These are phyloP conservation scores for Endotrypanum monterogeii DNA, from an alignment of 208 protist genomes.

Conservation along the genomic window DNA sequence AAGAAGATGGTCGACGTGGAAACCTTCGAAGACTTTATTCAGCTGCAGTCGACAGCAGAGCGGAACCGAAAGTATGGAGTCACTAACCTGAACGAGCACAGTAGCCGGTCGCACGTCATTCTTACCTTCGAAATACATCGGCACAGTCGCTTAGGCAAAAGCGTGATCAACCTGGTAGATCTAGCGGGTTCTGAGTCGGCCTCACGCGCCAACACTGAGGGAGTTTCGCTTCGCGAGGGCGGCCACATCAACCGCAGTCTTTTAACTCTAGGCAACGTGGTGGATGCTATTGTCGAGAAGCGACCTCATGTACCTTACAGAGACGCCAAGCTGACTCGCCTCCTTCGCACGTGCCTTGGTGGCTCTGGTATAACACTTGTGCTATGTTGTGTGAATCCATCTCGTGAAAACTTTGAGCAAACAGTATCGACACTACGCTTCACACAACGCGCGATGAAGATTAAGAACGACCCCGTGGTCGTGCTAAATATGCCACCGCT, in stretches of 20 bases:
- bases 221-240: constrained; percentile 61
- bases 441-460: constrained; percentile 88
- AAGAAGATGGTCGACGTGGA: constrained; percentile 64
- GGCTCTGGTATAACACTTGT: constrained; percentile 89
- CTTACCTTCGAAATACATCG: constrained; percentile 46
- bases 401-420: constrained; percentile 85
- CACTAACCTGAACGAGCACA: constrained; percentile 89
- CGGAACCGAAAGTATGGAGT: constrained; percentile 84
- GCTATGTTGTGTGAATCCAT: constrained; percentile 90
- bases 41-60: constrained; percentile 63
- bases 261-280: constrained; percentile 89
- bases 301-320: constrained; percentile 82
- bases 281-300: constrained; percentile 73
- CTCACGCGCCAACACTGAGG: constrained; percentile 81
- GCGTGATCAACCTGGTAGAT: constrained; percentile 88
- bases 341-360: constrained; percentile 85
- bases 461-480: constrained; percentile 90
- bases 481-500: constrained; percentile 78
- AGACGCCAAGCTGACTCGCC: constrained; percentile 87
- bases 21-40: constrained; percentile 65
- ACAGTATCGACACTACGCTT: constrained; percentile 85
- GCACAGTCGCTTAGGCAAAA: constrained; percentile 37
- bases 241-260: constrained; percentile 93
- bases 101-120: constrained; percentile 64
- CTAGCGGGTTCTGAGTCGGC: constrained; percentile 91